Evolutionary conservation across 257 asterid genomes (phyloP), one percentile per base, ranked within the genome.

Genomic region (Linderniella brevidens): DNA sequence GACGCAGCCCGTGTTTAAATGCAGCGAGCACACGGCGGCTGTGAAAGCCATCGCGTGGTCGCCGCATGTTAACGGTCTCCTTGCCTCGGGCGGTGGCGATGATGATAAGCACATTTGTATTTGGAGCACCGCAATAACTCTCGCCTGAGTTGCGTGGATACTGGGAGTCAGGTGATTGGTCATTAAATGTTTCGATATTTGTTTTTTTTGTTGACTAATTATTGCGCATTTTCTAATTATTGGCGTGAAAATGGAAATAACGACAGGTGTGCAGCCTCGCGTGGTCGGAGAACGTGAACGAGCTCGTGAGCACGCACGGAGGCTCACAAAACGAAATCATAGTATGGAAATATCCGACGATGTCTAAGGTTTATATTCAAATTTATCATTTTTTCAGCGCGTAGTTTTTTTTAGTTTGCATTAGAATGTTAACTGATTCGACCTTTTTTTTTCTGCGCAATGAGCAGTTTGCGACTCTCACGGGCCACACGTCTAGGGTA

Each of bases 21-120:
- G 72, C 59, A 72, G 92, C 49, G 96, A 81, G 72, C 98, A 88
- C 67, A 84, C 92, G 53, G 98, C 98, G 41, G 96, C 98, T 54
- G 98, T 88, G 8, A 88, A 88, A 69, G 98, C 98, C 47, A 88
- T 84, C 62, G 90, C 98, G 17, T 88, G 98, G 98, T 88, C 96
- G 8, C 98, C 98, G 48, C 98, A 88, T 73, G 78, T 81, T 50
- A 82, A 88, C 47, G 98, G 98, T 12, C 93, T 84, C 53, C 93
- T 88, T 25, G n/a, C n/a, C n/a, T n/a, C n/a, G n/a, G n/a, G n/a
- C n/a, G n/a, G n/a, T n/a, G n/a, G n/a, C n/a, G n/a, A n/a, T n/a
- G n/a, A n/a, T n/a, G n/a, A n/a, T n/a, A n/a, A n/a, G n/a, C n/a
- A n/a, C n/a, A n/a, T n/a, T n/a, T n/a, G n/a, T n/a, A n/a, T n/a